phyloP scores from a whole-genome alignment of 805 yeast species.

The Starmerella bacillaris region DNA sequence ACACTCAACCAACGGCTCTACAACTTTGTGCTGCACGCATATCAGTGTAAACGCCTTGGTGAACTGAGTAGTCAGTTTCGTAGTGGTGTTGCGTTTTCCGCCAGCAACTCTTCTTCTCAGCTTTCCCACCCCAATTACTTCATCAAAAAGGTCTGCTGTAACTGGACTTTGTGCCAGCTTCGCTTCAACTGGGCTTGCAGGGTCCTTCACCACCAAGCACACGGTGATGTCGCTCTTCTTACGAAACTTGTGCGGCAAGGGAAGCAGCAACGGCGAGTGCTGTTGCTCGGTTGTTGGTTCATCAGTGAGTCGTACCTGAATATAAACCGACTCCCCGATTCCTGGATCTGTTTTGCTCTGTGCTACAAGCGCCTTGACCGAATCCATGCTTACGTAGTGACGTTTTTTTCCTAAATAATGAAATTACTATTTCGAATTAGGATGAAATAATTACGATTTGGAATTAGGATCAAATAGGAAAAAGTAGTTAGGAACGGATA shows the following conservation, averaged over 20 bases:
- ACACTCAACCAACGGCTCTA: constrained; percentile 13
- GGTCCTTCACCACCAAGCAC: constrained; percentile 18
- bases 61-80: constrained; percentile 14
- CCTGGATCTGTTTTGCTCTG: constrained; percentile 11
- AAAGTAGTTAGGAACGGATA: no score
- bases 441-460: no score
- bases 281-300: constrained; percentile 9
- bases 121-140: constrained; percentile 18
- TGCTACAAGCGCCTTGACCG: constrained; percentile 9
- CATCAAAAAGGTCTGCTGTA: constrained; percentile 14
- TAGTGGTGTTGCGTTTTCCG: constrained; percentile 10
- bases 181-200: constrained; percentile 5
- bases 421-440: no score
- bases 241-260: constrained; percentile 15
- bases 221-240: constrained; percentile 12
- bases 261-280: constrained; percentile 12
- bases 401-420: no score
- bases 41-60: constrained; percentile 13
- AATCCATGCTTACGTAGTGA: no score
- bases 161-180: constrained; percentile 2
- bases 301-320: constrained; percentile 10
- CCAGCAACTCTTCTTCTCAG: constrained; percentile 15
- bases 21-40: constrained; percentile 16
- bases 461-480: no score
- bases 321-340: constrained; percentile 14